A percentile compares a stretch with the other conserved stretches of the same genome.
Conservation (phyloP, 164 flowering plant species). For the Magnolia officinalis region DNA sequence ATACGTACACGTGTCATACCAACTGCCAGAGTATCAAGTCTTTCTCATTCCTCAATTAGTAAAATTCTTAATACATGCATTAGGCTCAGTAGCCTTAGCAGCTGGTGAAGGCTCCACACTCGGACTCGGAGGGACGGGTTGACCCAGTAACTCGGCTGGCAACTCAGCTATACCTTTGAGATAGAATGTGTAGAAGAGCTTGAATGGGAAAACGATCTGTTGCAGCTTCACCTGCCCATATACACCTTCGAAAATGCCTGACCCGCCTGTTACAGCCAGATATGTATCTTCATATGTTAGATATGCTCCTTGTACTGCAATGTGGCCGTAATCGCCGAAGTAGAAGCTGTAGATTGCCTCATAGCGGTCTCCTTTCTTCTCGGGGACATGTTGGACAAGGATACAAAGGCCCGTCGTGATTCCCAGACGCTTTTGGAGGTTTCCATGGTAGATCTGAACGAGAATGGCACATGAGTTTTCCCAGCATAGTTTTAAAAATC, state of each 20-base stretch:
- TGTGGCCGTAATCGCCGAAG: slow-evolving; percentile 74
- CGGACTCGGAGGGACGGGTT: slow-evolving; percentile 46
- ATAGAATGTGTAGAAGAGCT: slow-evolving; percentile 63
- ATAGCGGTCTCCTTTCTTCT: slow-evolving; percentile 62
- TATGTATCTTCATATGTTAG: slow-evolving; percentile 58
- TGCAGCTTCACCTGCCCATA: slow-evolving; percentile 57
- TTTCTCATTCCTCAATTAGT: slow-evolving; percentile 2
- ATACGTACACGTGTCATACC: neutral
- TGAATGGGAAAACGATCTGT: slow-evolving; percentile 60
- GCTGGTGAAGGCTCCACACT: slow-evolving; percentile 52
- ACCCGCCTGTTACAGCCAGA: slow-evolving; percentile 68
- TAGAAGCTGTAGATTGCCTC: slow-evolving; percentile 72
- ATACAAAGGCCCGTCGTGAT: slow-evolving; percentile 58
- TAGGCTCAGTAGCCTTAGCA: slow-evolving; percentile 59
- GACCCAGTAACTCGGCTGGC: slow-evolving; percentile 46
- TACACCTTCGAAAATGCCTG: slow-evolving; percentile 61
- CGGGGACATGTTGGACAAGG: slow-evolving; percentile 52
- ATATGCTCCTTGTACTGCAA: slow-evolving; percentile 65
- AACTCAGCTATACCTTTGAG: slow-evolving; percentile 52
- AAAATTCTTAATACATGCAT: slow-evolving; percentile 36
- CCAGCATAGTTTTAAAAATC: too few species aligned
- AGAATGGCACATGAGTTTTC: neutral
- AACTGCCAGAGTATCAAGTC: neutral
- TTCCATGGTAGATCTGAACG: slow-evolving; percentile 47
- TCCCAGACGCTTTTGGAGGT: slow-evolving; percentile 56